Evolutionary conservation across 306 rosid species (phyloP).

Genomic region (Quercus bicolor): DNA sequence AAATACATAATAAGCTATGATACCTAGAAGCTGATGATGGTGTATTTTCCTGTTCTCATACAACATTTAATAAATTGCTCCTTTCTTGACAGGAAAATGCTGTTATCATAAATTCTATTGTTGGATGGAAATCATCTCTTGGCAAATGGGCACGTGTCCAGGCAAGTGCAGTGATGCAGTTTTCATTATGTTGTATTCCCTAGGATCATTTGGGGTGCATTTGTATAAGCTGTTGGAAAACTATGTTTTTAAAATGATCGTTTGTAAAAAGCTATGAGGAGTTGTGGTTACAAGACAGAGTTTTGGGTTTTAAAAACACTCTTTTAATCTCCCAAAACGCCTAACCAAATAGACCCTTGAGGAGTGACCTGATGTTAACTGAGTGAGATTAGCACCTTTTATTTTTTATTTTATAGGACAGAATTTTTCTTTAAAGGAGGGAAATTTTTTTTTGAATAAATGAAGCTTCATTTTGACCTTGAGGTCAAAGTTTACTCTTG

Average conservation of each 20-base stretch:
- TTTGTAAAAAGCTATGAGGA: too few species aligned
- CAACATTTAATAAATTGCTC: not conserved
- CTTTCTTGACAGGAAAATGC: constrained; percentile 72
- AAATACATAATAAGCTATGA: not conserved
- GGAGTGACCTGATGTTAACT: not conserved
- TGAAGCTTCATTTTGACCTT: not conserved
- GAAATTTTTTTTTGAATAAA: not conserved
- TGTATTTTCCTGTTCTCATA: not conserved
- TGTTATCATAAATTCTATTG: constrained; percentile 76
- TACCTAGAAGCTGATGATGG: not conserved
- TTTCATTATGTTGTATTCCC: not conserved
- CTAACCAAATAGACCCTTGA: too few species aligned
- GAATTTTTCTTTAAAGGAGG: not conserved
- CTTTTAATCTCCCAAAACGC: too few species aligned
- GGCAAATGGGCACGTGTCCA: constrained; percentile 94
- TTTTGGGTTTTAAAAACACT: too few species aligned
- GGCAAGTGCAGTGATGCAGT: constrained; percentile 43
- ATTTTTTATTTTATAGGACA: not conserved
- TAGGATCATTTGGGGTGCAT: not conserved
- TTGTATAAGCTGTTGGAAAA: too few species aligned
- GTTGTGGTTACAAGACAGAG: too few species aligned
- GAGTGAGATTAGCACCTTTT: not conserved
- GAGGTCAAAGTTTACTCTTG: not conserved
- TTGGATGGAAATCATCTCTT: constrained; percentile 92
- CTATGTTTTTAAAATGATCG: too few species aligned